Evolutionary conservation across 2,329 filamentous ascomycete species (phyloP).

Genomic region (Penicillium sp.): DNA sequence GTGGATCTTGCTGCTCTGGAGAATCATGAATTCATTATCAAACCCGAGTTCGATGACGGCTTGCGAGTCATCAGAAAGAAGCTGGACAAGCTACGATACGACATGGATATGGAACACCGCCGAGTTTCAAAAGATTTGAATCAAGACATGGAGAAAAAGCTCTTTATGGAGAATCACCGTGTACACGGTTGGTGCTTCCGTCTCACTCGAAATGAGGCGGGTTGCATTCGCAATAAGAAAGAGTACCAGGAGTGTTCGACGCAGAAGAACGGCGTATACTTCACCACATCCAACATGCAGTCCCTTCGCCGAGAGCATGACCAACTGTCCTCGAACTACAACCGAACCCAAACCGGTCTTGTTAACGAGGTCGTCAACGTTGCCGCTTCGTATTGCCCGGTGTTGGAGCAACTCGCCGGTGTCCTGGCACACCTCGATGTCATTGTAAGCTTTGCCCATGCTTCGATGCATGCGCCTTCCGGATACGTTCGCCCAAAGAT

Average conservation of each 20-base stretch:
- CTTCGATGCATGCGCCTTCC: constrained; percentile 86
- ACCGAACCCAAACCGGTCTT: constrained; percentile 85
- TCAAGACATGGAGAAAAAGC: constrained; percentile 96
- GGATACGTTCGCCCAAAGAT: constrained; percentile 90
- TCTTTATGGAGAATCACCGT: constrained; percentile 94
- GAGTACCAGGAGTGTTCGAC: constrained; percentile 93
- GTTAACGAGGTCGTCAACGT: constrained; percentile 92
- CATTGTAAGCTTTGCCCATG: constrained; percentile 89
- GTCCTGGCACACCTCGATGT: constrained; percentile 93
- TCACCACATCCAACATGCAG: constrained; percentile 82
- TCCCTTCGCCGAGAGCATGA: constrained; percentile 85
- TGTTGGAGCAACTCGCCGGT: constrained; percentile 83
- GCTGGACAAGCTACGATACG: constrained; percentile 76
- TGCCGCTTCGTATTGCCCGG: constrained; percentile 89
- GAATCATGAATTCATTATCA: constrained; percentile 98
- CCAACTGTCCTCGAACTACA: constrained; percentile 91
- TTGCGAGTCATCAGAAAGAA: constrained; percentile 86
- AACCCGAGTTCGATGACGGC: constrained; percentile 92
- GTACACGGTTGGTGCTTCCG: constrained; percentile 97
- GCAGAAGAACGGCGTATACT: constrained; percentile 98
- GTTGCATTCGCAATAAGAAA: constrained; percentile 87
- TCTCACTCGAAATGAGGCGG: constrained; percentile 83
- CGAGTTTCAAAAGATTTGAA: constrained; percentile 76
- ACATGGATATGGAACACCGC: constrained; percentile 80
- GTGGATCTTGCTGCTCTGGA: constrained; percentile 94